Percentiles rank a stretch among this genome's conserved stretches.
Conservation (phyloP, 306 rosid species). For the Cucurbita ficifolia region DNA sequence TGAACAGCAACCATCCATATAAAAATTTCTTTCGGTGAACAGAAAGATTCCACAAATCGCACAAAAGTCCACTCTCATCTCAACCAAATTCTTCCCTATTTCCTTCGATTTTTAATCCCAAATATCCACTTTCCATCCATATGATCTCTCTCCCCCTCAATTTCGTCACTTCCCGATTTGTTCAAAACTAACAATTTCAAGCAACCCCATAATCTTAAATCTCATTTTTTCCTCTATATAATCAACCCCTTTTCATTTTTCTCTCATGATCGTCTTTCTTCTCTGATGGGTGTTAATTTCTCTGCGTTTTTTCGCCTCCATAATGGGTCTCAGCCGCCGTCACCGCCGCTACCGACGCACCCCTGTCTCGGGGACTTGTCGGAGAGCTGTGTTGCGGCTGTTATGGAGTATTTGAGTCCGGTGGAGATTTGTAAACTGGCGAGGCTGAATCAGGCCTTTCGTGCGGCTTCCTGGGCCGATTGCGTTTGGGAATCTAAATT, state of each 20-base stretch:
- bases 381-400: constrained; percentile 56
- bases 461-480: constrained; percentile 72
- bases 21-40: background rate
- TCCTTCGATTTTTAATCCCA: background rate
- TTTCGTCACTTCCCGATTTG: background rate
- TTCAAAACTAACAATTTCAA: background rate
- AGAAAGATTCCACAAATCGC: background rate
- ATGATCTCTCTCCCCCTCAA: constrained; percentile 19
- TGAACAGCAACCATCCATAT: background rate
- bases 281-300: constrained; percentile 27
- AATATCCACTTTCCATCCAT: constrained; percentile 17
- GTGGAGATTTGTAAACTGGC: constrained; percentile 65
- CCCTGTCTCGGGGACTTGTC: constrained; percentile 62
- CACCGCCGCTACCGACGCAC: constrained; percentile 5
- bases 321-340: constrained; percentile 8
- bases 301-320: constrained; percentile 14
- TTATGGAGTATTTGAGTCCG: constrained; percentile 56
- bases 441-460: constrained; percentile 57
- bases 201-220: background rate
- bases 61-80: background rate
- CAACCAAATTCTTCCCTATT: background rate
- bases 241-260: background rate
- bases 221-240: background rate
- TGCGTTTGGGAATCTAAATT: constrained; percentile 87
- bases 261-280: background rate